Base-by-base conservation (phyloP, 768 basidiomycete species). In the Lyophyllum atratum region DNA sequence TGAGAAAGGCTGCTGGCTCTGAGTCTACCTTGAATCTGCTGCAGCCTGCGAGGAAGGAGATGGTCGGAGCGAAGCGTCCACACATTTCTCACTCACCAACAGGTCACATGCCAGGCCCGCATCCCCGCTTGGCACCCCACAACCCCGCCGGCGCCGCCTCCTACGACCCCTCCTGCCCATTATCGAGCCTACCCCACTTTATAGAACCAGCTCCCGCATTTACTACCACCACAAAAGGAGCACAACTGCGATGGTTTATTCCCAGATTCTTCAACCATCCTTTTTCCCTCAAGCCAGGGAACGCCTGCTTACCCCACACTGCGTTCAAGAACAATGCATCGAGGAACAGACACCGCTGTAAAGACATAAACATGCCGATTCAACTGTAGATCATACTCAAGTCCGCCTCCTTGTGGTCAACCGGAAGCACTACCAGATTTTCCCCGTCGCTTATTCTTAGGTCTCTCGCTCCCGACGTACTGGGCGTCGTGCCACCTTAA, bases 1-100 rank as follows among this genome's bases (percentile, higher is more conserved):
- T 63, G 62, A 58, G 59, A 63, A 67, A 56, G 49, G 37, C 2
- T 24, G 28, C 21, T 29, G 31, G 25, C 37, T 29, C 37, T 47
- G 40, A 45, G 12, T 12, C 26, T 12, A 19, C 11, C 44, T 7
- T 1, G 7, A 15, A 9, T 45, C 26, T 15, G 44, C 44, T 50
- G 29, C 33, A 37, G 34, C 11, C 34, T 37, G 34, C 34, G 34
- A 37, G 34, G 34, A 39, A 39, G 37, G 46, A 58, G 50, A 42
- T 26, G 15, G 43, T 47, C 45, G 51, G 37, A 42, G 33, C 11
- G 15, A 25, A 29, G 10, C 34, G 34, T 40, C 39, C 17, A 44
- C 28, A 2, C 22, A 46, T 17, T 48, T 55, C 45, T 54, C 44
- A 46, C 49, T 37, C 34, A 37, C 34, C 4, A 37, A 9, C 34